Base-by-base conservation (phyloP, 225 moss, liverwort and hornwort species). In the Thuidium tamariscinum region DNA sequence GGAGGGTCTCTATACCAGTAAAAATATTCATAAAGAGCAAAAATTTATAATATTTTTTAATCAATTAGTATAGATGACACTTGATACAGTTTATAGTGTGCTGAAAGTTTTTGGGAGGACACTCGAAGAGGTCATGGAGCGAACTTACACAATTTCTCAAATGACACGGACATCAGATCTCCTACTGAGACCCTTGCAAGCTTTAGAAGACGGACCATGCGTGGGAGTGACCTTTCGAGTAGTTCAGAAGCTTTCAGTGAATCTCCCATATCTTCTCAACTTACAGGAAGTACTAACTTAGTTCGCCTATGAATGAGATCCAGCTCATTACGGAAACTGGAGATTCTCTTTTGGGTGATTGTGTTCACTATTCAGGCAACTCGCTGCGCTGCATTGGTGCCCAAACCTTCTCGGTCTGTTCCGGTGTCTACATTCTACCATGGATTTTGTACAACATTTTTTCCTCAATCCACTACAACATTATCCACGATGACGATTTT, bases 401-500 rank as follows among this genome's bases (percentile, higher is more conserved):
- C 32, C 32, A 48, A 49, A 49, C 48, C 16, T 51, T n/a, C 74
- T 74, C 52, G n/a, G 22, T 49, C 34, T 87, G 93, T 93, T 52
- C 93, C 89, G 82, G 93, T 92, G 89, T 13, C 79, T 76, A 87
- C 91, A 88, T 54, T 70, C 17, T 81, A 26, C 23, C 66, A 18
- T 74, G 32, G 25, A 30, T 65, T 46, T 74, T 84, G 29, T 71
- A 19, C 60, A 32, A 48, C 39, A 34, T 62, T n/a, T 48, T 62
- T 75, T 7, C 48, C 34, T 74, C 74, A 51, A 30, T 74, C 34
- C 34, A 11, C 32, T 32, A 20, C 49, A 21, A 51, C 20, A 34
- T 34, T 1, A 5, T 51, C 49, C 5, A 1, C 3, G n/a, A 48
- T 32, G 32, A 19, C 10, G 48, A 48, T 72, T 11, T 72, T 5